Evolutionary conservation across 2,329 filamentous ascomycete species (phyloP).

Genomic region (Cyphellophora attinorum): DNA sequence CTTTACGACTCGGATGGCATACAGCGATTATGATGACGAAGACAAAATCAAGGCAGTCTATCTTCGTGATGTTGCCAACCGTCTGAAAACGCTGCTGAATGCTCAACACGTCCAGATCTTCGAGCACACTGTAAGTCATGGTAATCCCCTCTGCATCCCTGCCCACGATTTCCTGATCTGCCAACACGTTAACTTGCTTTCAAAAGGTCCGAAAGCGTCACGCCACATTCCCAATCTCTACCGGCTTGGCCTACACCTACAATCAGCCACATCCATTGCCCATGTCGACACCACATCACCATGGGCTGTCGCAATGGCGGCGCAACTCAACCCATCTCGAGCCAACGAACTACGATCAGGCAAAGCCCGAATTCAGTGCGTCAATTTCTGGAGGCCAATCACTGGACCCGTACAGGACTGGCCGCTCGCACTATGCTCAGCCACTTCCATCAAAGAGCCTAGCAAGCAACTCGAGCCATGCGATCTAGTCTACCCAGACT

Average conservation of each 20-base stretch:
- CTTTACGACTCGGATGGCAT: neutral
- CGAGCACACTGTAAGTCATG: neutral
- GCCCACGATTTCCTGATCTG: too few species aligned
- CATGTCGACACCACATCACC: neutral
- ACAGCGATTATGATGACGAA: neutral
- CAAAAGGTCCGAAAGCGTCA: too few species aligned
- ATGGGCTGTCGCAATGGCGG: neutral
- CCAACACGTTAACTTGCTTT: too few species aligned
- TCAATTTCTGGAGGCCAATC: conserved; percentile 2
- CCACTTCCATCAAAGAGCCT: neutral
- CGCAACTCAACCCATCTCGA: neutral
- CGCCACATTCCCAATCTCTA: neutral
- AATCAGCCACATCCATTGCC: neutral
- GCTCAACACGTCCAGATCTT: neutral
- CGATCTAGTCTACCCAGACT: conserved; percentile 1
- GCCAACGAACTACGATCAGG: too few species aligned
- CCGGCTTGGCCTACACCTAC: neutral
- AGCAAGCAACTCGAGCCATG: neutral
- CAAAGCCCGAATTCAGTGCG: too few species aligned
- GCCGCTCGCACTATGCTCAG: conserved; percentile 1
- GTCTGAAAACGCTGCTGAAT: neutral
- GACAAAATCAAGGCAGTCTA: neutral
- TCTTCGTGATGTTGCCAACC: neutral
- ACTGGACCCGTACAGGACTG: conserved; percentile 1
- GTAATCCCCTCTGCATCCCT: too few species aligned